Percentiles rank a stretch among this genome's conserved stretches.
Conservation (phyloP, 116 monocot genomes). For the Dioscorea cayenensis region DNA sequence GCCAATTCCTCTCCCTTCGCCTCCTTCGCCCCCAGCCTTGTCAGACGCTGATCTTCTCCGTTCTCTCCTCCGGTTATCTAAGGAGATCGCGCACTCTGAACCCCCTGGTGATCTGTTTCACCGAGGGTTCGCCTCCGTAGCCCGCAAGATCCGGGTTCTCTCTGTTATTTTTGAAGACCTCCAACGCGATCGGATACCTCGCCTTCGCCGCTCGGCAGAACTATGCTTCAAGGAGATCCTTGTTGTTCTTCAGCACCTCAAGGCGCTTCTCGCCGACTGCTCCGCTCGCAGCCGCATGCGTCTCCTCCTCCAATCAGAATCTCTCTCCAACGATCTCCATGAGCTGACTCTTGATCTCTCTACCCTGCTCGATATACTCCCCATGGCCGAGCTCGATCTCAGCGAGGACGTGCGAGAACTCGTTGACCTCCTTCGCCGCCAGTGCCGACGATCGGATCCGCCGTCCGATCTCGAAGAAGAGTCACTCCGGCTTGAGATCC, state of each 20-base stretch:
- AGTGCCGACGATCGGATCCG: constrained; percentile 42
- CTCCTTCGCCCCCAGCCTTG: neutral
- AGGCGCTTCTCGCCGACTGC: constrained; percentile 31
- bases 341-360: constrained; percentile 46
- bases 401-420: constrained; percentile 51
- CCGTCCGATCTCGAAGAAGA: constrained; percentile 20
- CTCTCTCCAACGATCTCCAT: constrained; percentile 30
- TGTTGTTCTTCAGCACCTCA: constrained; percentile 35
- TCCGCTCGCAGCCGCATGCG: constrained; percentile 42
- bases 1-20: neutral
- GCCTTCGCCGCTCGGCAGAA: constrained; percentile 28
- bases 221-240: constrained; percentile 44
- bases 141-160: constrained; percentile 24
- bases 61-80: constrained; percentile 29
- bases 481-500: constrained; percentile 29
- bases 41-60: constrained; percentile 11
- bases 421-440: constrained; percentile 37
- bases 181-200: neutral
- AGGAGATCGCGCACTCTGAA: constrained; percentile 22
- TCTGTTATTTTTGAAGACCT: constrained; percentile 46
- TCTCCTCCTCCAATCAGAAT: constrained; percentile 28
- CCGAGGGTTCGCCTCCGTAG: constrained; percentile 16
- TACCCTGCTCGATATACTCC: constrained; percentile 59
- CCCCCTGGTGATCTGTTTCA: constrained; percentile 16
- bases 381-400: constrained; percentile 32